These are phyloP conservation scores for Suillus fuscotomentosus DNA, from an alignment of 768 basidiomycete genomes.

Conservation along the genomic window DNA sequence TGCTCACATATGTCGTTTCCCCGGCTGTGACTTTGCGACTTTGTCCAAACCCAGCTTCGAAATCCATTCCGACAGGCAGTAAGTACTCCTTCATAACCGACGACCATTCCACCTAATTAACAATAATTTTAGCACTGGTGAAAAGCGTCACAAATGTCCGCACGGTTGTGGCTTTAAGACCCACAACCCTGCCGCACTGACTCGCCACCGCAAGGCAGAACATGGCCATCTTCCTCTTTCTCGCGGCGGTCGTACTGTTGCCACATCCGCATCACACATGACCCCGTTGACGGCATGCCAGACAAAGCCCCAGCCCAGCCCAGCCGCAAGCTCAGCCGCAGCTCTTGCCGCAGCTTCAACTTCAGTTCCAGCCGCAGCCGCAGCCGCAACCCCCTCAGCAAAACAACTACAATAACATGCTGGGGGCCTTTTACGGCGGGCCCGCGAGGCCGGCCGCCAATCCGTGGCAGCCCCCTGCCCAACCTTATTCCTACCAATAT, in stretches of 20 bases:
- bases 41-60: slow-evolving; percentile 18
- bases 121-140: slow-evolving; percentile 20
- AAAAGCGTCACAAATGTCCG: slow-evolving; percentile 9
- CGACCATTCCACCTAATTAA: not conserved
- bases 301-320: not conserved
- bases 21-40: slow-evolving; percentile 14
- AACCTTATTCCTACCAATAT: not conserved
- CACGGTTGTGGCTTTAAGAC: slow-evolving; percentile 18
- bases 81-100: not conserved
- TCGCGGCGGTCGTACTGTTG: not conserved
- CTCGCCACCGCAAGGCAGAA: slow-evolving; percentile 20
- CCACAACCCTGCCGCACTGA: slow-evolving; percentile 20
- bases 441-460: not conserved
- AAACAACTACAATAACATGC: not conserved
- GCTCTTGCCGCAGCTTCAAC: not conserved
- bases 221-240: slow-evolving; percentile 20
- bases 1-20: slow-evolving; percentile 12
- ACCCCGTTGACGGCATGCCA: not conserved
- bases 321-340: not conserved
- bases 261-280: not conserved
- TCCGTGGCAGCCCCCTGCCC: not conserved
- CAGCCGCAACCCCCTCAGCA: not conserved
- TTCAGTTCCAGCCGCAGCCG: not conserved
- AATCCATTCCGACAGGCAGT: slow-evolving; percentile 23
- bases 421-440: not conserved